phyloP scores from a whole-genome alignment of 768 basidiomycete genomes.

The Leccinum aurantiacum region DNA sequence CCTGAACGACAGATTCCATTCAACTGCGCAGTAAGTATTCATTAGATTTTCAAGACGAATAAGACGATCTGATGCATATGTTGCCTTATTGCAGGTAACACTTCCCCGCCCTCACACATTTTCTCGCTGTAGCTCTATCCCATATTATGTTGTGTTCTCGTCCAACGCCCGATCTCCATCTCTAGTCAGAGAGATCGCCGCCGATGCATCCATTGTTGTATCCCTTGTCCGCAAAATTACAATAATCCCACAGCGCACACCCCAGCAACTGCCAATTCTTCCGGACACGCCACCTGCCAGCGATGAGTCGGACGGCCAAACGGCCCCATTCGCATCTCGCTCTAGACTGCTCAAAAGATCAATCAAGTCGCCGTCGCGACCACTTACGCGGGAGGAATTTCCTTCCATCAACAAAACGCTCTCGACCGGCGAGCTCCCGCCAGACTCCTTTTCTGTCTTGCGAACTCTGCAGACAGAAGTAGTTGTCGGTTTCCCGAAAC shows the following conservation, averaged over 20 bases:
- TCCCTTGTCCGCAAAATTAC: constrained; percentile 61
- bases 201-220: constrained; percentile 71
- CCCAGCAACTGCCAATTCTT: constrained; percentile 44
- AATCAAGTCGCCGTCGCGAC: constrained; percentile 22
- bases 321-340: constrained; percentile 11
- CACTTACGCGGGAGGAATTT: constrained; percentile 10
- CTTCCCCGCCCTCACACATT: constrained; percentile 62
- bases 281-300: constrained; percentile 49
- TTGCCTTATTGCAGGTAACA: constrained; percentile 44
- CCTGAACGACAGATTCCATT: constrained; percentile 64
- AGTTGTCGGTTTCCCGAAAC: constrained; percentile 69
- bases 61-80: neutral
- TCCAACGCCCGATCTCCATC: constrained; percentile 55
- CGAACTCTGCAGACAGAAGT: constrained; percentile 41
- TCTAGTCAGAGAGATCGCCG: constrained; percentile 62
- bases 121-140: constrained; percentile 59
- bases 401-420: constrained; percentile 23
- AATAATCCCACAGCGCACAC: constrained; percentile 42
- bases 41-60: neutral
- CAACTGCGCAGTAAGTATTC: constrained; percentile 58
- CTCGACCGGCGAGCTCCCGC: constrained; percentile 23
- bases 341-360: constrained; percentile 33
- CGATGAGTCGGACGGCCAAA: constrained; percentile 41
- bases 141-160: constrained; percentile 73
- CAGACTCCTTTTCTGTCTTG: constrained; percentile 15